phyloP scores from a whole-genome alignment of 176 grass and related monocot species.

The Chloris gayana region DNA sequence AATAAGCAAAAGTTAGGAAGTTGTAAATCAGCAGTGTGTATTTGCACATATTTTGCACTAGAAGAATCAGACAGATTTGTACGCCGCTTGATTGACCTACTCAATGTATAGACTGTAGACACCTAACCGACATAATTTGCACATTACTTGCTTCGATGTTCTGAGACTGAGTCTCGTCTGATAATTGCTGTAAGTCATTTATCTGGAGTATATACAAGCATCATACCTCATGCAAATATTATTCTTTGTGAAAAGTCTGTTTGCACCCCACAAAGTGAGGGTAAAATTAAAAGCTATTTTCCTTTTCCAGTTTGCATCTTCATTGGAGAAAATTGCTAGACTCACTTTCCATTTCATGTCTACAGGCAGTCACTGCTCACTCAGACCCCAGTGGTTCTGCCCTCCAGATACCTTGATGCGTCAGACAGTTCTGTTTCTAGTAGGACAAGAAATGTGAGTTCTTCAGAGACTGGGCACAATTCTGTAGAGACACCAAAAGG shows the following conservation, averaged over 20 bases:
- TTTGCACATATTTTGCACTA: too few species aligned
- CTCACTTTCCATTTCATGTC: conserved; percentile 32
- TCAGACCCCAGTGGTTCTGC: conserved; percentile 65
- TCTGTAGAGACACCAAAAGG: too few species aligned
- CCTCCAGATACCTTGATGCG: conserved; percentile 46
- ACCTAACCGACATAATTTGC: conserved; percentile 10
- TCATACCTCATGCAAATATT: background rate
- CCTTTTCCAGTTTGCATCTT: background rate
- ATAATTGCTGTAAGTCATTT: background rate
- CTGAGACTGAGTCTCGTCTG: background rate
- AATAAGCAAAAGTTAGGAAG: conserved; percentile 1
- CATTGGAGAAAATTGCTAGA: background rate
- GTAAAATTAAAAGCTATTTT: background rate
- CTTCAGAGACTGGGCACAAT: background rate
- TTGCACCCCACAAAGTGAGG: background rate
- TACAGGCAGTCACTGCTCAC: conserved; percentile 81
- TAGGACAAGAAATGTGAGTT: conserved; percentile 47
- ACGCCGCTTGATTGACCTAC: background rate
- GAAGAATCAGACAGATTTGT: background rate
- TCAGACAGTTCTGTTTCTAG: conserved; percentile 62
- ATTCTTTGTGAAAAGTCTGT: conserved; percentile 3
- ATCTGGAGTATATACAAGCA: too few species aligned
- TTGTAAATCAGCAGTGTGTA: conserved; percentile 11
- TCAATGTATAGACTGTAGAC: background rate
- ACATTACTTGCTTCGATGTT: conserved; percentile 21